phyloP scores from a whole-genome alignment of 495 filamentous ascomycete genomes.

The Aspergillus bertholletiae region DNA sequence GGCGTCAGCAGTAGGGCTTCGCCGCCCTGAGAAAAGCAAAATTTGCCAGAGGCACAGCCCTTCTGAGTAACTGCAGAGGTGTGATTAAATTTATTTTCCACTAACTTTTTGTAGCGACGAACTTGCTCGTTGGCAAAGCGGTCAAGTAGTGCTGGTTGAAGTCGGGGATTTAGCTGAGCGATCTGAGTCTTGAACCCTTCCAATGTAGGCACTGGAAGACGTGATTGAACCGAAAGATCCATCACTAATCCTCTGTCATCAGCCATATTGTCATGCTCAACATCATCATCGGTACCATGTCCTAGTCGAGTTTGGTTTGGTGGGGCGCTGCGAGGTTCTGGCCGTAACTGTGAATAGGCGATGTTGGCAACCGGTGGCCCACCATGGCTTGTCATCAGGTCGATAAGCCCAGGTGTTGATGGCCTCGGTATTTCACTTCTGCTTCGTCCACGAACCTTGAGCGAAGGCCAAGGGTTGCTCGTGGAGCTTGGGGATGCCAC shows the following conservation, averaged over 20 bases:
- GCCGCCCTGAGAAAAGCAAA: constrained; percentile 66
- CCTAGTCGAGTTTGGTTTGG: constrained; percentile 1
- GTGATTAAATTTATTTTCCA: constrained; percentile 72
- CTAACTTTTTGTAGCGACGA: constrained; percentile 72
- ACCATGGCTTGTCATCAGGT: constrained; percentile 46
- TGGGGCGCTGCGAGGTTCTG: constrained; percentile 2
- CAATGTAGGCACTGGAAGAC: constrained; percentile 64
- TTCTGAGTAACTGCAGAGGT: constrained; percentile 46
- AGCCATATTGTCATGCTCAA: constrained; percentile 43
- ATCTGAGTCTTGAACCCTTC: constrained; percentile 79
- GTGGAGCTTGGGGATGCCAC: constrained; percentile 46
- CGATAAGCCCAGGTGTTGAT: constrained; percentile 36
- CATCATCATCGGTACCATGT: constrained; percentile 25
- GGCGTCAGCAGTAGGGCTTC: constrained; percentile 46
- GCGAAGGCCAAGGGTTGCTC: constrained; percentile 47
- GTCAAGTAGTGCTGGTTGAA: constrained; percentile 71
- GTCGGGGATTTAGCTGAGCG: constrained; percentile 63
- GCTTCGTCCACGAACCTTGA: constrained; percentile 63
- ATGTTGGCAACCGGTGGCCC: constrained; percentile 46
- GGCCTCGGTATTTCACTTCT: constrained; percentile 66
- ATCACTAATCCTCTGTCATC: constrained; percentile 46
- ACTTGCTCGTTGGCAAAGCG: constrained; percentile 79
- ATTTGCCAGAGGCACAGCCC: constrained; percentile 55
- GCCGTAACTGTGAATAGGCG: constrained; percentile 29
- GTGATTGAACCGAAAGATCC: constrained; percentile 40